A percentile compares a stretch with the other conserved stretches of the same genome.
phyloP scores from a whole-genome alignment of 1,284 basidiomycete species.

The Apiotrichum mycotoxinovorans region DNA sequence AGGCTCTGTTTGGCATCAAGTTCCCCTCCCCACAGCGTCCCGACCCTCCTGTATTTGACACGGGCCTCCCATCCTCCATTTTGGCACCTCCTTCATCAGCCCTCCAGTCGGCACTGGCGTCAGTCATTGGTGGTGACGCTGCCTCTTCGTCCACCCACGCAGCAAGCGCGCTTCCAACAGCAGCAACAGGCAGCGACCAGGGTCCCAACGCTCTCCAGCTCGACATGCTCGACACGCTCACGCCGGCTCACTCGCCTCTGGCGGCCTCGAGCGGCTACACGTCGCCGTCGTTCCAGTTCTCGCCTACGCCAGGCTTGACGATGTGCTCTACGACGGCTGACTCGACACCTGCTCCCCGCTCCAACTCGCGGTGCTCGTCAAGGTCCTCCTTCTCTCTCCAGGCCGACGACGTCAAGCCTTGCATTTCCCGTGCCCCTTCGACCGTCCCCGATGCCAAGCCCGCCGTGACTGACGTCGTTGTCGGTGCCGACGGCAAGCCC shows the following conservation, averaged over 20 bases:
- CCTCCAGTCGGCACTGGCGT: neutral
- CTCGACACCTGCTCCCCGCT: conserved; percentile 16
- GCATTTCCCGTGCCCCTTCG: too few relatives aligned
- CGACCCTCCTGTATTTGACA: conserved; percentile 8
- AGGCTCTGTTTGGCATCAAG: conserved; percentile 10
- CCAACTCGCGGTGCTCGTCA: conserved; percentile 18
- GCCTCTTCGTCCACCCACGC: neutral
- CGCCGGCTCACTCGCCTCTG: conserved; percentile 3
- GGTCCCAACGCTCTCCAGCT: conserved; percentile 15
- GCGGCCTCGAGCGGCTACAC: conserved; percentile 9
- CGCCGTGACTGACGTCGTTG: too few relatives aligned
- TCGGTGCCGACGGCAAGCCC: conserved; percentile 8
- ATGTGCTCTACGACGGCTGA: conserved; percentile 10
- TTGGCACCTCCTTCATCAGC: neutral
- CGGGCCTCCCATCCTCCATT: conserved; percentile 3
- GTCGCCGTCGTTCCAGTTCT: conserved; percentile 18
- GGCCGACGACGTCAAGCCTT: conserved; percentile 1
- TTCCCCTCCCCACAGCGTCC: conserved; percentile 11
- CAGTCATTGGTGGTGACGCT: neutral
- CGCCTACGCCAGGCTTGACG: conserved; percentile 19
- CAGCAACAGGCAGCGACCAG: neutral
- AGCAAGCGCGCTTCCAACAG: neutral
- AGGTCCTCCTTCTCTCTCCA: conserved; percentile 14
- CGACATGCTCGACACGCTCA: conserved; percentile 10
- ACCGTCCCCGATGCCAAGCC: neutral